phyloP scores from a whole-genome alignment of 768 basidiomycete genomes.

The Daedaleopsis nitida region DNA sequence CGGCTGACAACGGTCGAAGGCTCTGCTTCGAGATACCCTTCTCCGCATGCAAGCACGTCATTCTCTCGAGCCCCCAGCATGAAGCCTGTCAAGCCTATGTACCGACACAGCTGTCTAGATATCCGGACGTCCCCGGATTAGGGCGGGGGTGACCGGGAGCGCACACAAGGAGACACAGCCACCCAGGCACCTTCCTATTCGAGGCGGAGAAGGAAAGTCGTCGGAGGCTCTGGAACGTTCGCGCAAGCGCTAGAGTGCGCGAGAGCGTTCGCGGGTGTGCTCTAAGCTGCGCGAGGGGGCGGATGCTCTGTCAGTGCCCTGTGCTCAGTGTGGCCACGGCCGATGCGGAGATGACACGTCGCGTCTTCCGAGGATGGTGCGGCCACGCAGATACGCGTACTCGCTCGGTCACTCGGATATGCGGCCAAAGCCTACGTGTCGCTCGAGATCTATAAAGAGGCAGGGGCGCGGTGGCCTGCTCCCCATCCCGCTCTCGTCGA shows the following conservation, averaged over 20 bases:
- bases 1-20: too few species aligned
- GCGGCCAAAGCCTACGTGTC: too few species aligned
- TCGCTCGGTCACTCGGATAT: neutral
- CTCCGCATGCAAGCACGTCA: too few species aligned
- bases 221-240: conserved; percentile 8
- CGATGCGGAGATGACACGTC: neutral
- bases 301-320: neutral
- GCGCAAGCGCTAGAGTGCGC: neutral
- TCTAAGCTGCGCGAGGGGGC: neutral
- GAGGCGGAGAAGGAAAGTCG: neutral
- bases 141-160: too few species aligned
- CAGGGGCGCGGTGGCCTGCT: neutral
- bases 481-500: neutral
- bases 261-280: conserved; percentile 2
- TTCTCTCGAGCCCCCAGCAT: too few species aligned
- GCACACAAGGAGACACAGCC: conserved; percentile 1
- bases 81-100: too few species aligned
- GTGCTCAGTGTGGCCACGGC: neutral
- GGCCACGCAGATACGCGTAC: neutral
- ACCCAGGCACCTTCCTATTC: conserved; percentile 6
- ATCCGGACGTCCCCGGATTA: too few species aligned
- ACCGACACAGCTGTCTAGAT: too few species aligned
- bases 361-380: neutral
- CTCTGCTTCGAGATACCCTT: too few species aligned
- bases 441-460: too few species aligned